Conservation (phyloP, 2,329 filamentous ascomycete genomes). For the Trichoderma lentiforme region DNA sequence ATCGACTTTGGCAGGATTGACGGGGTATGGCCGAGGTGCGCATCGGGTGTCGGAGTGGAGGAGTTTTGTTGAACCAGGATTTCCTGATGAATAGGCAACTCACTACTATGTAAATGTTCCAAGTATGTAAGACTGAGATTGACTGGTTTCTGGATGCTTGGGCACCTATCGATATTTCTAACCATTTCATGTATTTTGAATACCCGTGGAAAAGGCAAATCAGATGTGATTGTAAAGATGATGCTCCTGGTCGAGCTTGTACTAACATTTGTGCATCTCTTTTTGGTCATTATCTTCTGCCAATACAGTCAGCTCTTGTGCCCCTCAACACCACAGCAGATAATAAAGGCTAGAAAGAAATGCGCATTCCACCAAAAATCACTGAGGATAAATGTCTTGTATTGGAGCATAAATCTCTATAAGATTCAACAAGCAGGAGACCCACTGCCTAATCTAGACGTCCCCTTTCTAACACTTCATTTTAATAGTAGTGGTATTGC, state of each 20-base stretch:
- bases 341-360: neutral
- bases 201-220: neutral
- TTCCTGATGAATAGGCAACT: constrained; percentile 31
- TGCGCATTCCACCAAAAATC: neutral
- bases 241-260: too few species aligned
- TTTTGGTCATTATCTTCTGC: neutral
- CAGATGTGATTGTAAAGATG: neutral
- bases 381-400: neutral
- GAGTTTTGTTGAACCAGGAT: constrained; percentile 44
- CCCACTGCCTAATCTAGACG: neutral
- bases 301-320: neutral
- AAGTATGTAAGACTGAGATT: neutral
- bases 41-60: constrained; percentile 49
- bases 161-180: neutral
- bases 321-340: neutral
- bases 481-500: neutral
- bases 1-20: constrained; percentile 48
- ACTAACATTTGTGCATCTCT: neutral
- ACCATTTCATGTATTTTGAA: neutral
- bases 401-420: neutral
- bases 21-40: constrained; percentile 43
- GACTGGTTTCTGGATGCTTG: neutral
- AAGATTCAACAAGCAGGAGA: neutral
- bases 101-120: neutral
- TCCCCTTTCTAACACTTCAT: neutral